Evolutionary conservation across 306 rosid species (phyloP).

Genomic region (Albizia julibrissin): DNA sequence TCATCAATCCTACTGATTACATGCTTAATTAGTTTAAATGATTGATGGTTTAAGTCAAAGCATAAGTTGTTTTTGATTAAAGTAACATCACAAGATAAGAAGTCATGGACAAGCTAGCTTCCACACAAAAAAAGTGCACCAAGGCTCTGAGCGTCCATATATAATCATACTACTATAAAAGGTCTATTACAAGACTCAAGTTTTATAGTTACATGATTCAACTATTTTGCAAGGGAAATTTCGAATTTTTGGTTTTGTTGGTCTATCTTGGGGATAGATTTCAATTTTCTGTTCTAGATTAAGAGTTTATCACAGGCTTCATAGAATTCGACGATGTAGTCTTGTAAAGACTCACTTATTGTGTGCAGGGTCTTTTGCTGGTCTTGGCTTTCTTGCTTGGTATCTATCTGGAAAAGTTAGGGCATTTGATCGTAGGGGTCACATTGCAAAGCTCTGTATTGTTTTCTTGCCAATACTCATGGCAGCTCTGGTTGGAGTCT

Average conservation of each 20-base stretch:
- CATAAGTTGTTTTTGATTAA: conserved; percentile 4
- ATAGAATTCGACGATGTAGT: not conserved
- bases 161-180: not conserved
- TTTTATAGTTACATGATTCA: not conserved
- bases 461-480: conserved; percentile 60
- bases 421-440: conserved; percentile 72
- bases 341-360: conserved; percentile 27
- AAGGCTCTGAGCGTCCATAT: not conserved
- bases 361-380: conserved; percentile 78
- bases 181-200: not conserved
- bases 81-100: not conserved
- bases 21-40: conserved; percentile 5
- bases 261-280: conserved; percentile 7
- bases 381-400: conserved; percentile 76
- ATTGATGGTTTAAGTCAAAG: conserved; percentile 27
- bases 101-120: conserved; percentile 18
- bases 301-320: conserved; percentile 12
- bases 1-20: not conserved
- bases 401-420: conserved; percentile 71
- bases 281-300: conserved; percentile 9
- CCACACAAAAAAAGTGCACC: not conserved
- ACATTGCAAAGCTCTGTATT: conserved; percentile 70
- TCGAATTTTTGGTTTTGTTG: not conserved
- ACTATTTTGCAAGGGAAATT: not conserved
- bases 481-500: conserved; percentile 68